phyloP scores from a whole-genome alignment of 805 yeast genomes.

The Priceomyces fermenticarens region DNA sequence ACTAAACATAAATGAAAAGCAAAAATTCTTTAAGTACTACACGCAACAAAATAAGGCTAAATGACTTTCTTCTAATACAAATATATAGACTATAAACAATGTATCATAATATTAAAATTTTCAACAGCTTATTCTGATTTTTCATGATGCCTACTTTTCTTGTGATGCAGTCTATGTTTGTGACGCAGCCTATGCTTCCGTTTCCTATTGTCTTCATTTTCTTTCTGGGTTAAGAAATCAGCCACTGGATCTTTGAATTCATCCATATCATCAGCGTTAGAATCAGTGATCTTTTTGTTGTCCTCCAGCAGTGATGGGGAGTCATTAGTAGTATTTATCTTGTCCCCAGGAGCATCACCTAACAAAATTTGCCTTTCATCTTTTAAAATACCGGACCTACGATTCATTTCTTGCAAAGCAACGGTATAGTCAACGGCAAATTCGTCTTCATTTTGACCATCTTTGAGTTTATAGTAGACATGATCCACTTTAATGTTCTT shows the following conservation, averaged over 20 bases:
- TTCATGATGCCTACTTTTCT: too few relatives aligned
- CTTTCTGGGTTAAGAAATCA: slow-evolving; percentile 7
- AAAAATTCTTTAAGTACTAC: slow-evolving; percentile 24
- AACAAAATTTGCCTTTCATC: too few relatives aligned
- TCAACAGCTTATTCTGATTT: too few relatives aligned
- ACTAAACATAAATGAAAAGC: slow-evolving; percentile 27
- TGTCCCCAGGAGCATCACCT: background rate
- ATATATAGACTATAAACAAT: background rate
- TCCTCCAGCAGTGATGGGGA: slow-evolving; percentile 7
- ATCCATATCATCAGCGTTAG: slow-evolving; percentile 13
- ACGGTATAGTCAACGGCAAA: slow-evolving; percentile 27
- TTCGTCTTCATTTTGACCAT: slow-evolving; percentile 49
- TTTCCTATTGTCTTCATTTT: slow-evolving; percentile 1
- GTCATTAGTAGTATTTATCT: slow-evolving; percentile 2
- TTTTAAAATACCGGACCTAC: background rate
- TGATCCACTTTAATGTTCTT: slow-evolving; percentile 62
- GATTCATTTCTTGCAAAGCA: slow-evolving; percentile 4
- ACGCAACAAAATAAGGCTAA: slow-evolving; percentile 7
- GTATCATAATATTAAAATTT: background rate
- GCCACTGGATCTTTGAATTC: slow-evolving; percentile 36
- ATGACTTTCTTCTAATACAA: background rate
- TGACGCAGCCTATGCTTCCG: slow-evolving; percentile 3
- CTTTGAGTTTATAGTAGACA: slow-evolving; percentile 55
- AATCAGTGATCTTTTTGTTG: slow-evolving; percentile 1
- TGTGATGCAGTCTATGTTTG: background rate